These are phyloP conservation scores for Sarocladium strictum DNA, from an alignment of 2,329 filamentous ascomycete genomes.

Conservation along the genomic window DNA sequence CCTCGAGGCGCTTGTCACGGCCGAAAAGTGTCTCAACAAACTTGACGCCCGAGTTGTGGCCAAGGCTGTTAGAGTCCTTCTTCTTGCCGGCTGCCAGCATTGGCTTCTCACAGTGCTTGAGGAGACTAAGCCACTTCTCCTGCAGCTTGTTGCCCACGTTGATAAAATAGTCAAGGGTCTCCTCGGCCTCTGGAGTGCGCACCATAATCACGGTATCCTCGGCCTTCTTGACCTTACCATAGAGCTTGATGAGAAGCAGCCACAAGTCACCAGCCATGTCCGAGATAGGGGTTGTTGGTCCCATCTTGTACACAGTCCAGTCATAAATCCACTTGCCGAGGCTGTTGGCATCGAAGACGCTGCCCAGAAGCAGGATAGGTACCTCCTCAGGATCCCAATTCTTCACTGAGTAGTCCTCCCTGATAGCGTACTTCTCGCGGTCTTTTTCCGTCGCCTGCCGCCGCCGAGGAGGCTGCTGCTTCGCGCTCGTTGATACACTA, in stretches of 20 bases:
- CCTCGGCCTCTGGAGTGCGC: constrained; percentile 68
- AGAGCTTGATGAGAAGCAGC: constrained; percentile 88
- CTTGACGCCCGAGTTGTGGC: constrained; percentile 86
- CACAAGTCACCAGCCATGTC: constrained; percentile 93
- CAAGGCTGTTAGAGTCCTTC: constrained; percentile 55
- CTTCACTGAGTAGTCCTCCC: constrained; percentile 87
- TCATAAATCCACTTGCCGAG: constrained; percentile 99
- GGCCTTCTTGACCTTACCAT: constrained; percentile 87
- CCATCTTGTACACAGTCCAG: constrained; percentile 92
- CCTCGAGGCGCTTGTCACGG: constrained; percentile 79
- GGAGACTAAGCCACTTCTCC: constrained; percentile 37
- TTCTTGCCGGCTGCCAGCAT: constrained; percentile 91
- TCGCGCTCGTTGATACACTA: constrained; percentile 17
- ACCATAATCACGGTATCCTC: constrained; percentile 72
- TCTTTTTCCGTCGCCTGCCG: constrained; percentile 51
- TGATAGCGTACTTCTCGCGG: constrained; percentile 65
- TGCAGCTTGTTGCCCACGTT: constrained; percentile 52
- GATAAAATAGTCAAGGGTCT: constrained; percentile 58
- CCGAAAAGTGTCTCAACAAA: constrained; percentile 97
- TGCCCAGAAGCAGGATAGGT: constrained; percentile 89
- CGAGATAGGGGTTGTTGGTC: constrained; percentile 73
- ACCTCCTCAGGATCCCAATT: constrained; percentile 96
- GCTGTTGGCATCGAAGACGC: constrained; percentile 95
- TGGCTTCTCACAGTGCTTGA: constrained; percentile 87
- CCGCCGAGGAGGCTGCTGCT: constrained; percentile 10